These are phyloP conservation scores for Panicum miliaceum DNA, from an alignment of 176 grass and related monocot genomes.

Conservation along the genomic window DNA sequence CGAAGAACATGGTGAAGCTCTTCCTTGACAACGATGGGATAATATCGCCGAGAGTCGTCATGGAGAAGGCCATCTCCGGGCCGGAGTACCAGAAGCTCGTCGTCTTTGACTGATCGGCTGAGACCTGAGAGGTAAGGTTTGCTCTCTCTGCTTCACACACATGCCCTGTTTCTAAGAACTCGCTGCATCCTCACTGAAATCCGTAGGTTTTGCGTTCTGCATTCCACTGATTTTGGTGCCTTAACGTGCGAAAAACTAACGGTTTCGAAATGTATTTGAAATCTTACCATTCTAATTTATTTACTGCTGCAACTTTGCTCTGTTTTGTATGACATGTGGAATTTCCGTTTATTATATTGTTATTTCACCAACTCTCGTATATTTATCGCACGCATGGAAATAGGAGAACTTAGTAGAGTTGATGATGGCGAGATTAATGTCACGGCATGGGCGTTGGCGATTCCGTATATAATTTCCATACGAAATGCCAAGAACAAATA, in stretches of 20 bases:
- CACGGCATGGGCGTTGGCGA: not conserved
- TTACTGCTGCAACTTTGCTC: too few relatives aligned
- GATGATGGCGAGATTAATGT: too few relatives aligned
- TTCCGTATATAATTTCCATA: not conserved
- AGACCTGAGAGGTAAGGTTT: not conserved
- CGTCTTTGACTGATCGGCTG: slow-evolving; percentile 18
- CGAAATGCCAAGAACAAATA: not conserved
- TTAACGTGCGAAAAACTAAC: too few relatives aligned
- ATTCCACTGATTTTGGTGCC: not conserved
- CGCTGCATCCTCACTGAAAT: not conserved
- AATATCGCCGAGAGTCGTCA: slow-evolving; percentile 44
- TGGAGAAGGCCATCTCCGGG: slow-evolving; percentile 63
- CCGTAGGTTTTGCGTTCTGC: not conserved
- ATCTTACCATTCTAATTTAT: not conserved
- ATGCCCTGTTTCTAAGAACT: not conserved
- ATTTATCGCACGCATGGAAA: too few relatives aligned
- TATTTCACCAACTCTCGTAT: too few relatives aligned
- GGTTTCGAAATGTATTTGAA: not conserved
- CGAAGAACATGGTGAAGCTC: slow-evolving; percentile 76
- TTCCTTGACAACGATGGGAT: slow-evolving; percentile 57
- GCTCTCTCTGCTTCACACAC: not conserved
- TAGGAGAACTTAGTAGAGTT: too few relatives aligned
- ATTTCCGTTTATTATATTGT: too few relatives aligned
- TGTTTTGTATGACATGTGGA: too few relatives aligned
- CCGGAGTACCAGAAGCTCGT: slow-evolving; percentile 52